Percentiles rank a stretch among this genome's conserved stretches.
Conservation (phyloP, 1,139 yeast species). For the Kodamaea plutei region DNA sequence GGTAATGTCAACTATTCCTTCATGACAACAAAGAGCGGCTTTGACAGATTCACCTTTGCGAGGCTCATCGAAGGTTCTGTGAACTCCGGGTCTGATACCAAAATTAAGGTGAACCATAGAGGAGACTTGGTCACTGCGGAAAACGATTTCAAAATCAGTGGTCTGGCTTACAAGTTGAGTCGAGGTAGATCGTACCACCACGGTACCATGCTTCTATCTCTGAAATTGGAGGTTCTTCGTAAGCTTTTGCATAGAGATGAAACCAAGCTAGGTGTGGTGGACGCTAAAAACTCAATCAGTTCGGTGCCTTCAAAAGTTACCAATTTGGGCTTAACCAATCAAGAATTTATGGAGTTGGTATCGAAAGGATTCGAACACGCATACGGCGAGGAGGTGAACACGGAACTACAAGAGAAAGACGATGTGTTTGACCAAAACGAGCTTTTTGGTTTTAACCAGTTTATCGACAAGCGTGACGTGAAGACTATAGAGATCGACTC, state of each 20-base stretch:
- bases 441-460: constrained; percentile 33
- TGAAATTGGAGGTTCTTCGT: constrained; percentile 56
- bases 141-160: constrained; percentile 59
- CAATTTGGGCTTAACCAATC: constrained; percentile 49
- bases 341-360: constrained; percentile 48
- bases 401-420: constrained; percentile 12
- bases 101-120: constrained; percentile 55
- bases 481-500: constrained; percentile 22
- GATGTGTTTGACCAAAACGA: constrained; percentile 28
- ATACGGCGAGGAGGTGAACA: constrained; percentile 24
- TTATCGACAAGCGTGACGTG: constrained; percentile 17
- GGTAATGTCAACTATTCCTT: constrained; percentile 88
- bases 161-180: constrained; percentile 86
- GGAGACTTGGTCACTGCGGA: constrained; percentile 66
- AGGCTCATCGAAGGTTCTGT: constrained; percentile 48
- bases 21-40: constrained; percentile 64
- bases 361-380: constrained; percentile 38
- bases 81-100: constrained; percentile 22
- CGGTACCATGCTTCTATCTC: constrained; percentile 85
- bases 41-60: constrained; percentile 64
- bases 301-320: constrained; percentile 77
- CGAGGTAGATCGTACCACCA: constrained; percentile 87
- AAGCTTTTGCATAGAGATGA: constrained; percentile 51
- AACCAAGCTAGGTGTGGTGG: constrained; percentile 41
- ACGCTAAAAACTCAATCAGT: constrained; percentile 58